A percentile compares a stretch with the other conserved stretches of the same genome.
Evolutionary conservation across 2,329 filamentous ascomycete genomes (phyloP).

Genomic region (Ophiostoma ips): DNA sequence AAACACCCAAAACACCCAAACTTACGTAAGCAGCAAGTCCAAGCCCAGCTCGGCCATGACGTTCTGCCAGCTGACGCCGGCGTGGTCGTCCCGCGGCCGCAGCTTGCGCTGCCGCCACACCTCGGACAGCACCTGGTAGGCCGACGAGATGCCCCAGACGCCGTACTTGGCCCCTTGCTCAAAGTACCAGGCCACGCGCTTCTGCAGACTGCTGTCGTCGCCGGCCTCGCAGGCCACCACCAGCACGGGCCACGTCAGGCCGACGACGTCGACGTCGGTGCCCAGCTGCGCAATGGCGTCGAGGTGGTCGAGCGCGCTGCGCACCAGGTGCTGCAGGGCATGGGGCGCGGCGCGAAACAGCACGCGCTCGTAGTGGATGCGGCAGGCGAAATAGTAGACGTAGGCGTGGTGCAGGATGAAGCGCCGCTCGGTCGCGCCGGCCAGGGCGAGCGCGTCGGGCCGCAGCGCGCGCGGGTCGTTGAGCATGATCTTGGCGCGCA

Average conservation of each 20-base stretch:
- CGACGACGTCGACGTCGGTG: not conserved
- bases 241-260: conserved; percentile 1
- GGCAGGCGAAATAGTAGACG: conserved; percentile 4
- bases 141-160: conserved; percentile 5
- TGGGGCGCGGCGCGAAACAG: not conserved
- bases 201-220: not conserved
- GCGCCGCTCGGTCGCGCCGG: not conserved
- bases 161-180: conserved; percentile 1
- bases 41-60: not conserved
- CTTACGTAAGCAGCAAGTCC: conserved; percentile 1
- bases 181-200: conserved; percentile 1
- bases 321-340: not conserved
- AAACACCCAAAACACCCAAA: not conserved
- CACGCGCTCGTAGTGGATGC: conserved; percentile 5
- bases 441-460: not conserved
- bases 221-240: conserved; percentile 2
- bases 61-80: not conserved
- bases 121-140: not conserved
- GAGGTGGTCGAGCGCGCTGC: not conserved
- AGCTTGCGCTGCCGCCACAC: not conserved
- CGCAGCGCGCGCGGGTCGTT: conserved; percentile 2
- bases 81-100: not conserved
- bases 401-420: conserved; percentile 5
- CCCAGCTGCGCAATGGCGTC: not conserved
- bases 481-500: conserved; percentile 1